These are phyloP conservation scores for Phytophthora pini DNA, from an alignment of 352 stramenopile species.

Conservation along the genomic window DNA sequence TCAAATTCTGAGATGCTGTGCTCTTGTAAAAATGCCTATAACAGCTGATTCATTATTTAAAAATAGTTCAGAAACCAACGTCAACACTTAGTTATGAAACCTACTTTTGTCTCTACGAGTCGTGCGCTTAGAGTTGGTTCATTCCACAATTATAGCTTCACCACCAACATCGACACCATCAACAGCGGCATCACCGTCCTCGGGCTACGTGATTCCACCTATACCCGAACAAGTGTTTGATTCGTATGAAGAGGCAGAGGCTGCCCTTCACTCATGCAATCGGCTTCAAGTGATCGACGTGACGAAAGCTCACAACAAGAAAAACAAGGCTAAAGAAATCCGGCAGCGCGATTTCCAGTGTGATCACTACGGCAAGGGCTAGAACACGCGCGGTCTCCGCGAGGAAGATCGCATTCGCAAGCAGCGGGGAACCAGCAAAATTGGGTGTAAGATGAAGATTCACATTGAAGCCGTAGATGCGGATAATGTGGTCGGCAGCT, in stretches of 20 bases:
- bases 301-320: conserved; percentile 9
- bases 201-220: neutral
- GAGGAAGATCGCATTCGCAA: neutral
- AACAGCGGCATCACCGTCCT: neutral
- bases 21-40: no score
- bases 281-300: conserved; percentile 5
- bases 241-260: conserved; percentile 5
- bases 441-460: conserved; percentile 15
- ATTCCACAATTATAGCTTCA: neutral
- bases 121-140: neutral
- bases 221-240: neutral
- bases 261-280: conserved; percentile 6
- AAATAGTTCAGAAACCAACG: no score
- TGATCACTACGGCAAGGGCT: neutral
- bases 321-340: conserved; percentile 7
- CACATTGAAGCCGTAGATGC: neutral
- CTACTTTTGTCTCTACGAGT: no score
- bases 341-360: conserved; percentile 9
- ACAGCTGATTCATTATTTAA: no score
- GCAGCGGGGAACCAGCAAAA: conserved; percentile 1
- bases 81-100: no score
- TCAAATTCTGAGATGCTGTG: no score
- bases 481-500: no score
- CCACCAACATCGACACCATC: neutral
- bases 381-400: neutral